These are phyloP conservation scores for Saccharomycopsis fermentans DNA, from an alignment of 805 yeast genomes.

Conservation along the genomic window DNA sequence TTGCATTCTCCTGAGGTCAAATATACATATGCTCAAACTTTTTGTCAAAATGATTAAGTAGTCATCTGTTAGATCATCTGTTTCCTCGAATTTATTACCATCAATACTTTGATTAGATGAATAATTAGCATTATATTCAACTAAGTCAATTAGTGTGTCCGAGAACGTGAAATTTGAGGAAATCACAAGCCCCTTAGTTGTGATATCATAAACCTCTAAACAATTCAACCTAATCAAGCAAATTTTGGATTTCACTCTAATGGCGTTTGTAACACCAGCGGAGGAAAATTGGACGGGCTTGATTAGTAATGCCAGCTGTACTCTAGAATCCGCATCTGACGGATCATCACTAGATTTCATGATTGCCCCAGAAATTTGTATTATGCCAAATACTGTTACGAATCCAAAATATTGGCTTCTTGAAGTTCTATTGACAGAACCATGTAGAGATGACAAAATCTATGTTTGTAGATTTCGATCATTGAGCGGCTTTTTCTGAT, in stretches of 20 bases:
- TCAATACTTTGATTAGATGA: neutral
- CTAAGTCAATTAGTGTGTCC: neutral
- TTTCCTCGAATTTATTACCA: neutral
- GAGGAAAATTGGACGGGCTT: neutral
- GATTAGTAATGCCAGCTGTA: neutral
- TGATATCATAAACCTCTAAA: constrained; percentile 1
- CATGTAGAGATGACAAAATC: no score
- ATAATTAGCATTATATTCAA: neutral
- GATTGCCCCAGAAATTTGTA: neutral
- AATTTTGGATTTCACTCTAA: neutral
- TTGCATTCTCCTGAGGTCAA: neutral
- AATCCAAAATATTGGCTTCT: no score
- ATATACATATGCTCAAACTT: neutral
- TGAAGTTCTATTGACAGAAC: no score
- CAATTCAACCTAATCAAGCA: neutral
- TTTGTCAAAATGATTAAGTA: constrained; percentile 3
- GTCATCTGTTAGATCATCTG: neutral
- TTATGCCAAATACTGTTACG: no score
- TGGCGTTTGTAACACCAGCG: neutral
- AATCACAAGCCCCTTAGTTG: neutral
- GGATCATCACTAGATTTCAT: neutral
- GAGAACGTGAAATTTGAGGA: neutral
- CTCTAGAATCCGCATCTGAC: neutral
- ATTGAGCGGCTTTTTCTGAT: no score
- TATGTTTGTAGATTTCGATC: no score